These are phyloP conservation scores for Leccinum imitatum DNA, from an alignment of 768 basidiomycete species.

Conservation along the genomic window DNA sequence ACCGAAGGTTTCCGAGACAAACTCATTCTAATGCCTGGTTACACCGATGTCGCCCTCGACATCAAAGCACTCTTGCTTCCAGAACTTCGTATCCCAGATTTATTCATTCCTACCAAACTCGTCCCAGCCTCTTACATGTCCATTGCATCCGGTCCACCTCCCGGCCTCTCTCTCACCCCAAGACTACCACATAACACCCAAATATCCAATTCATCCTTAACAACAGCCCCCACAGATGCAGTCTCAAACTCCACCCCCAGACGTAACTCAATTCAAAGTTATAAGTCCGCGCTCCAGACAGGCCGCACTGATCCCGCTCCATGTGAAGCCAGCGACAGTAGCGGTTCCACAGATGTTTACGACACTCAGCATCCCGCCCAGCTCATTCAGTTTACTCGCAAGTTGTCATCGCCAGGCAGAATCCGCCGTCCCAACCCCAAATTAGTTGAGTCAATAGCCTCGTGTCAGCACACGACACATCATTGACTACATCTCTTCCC, in stretches of 20 bases:
- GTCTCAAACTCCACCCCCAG: conserved; percentile 13
- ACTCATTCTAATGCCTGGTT: conserved; percentile 63
- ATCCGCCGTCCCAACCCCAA: conserved; percentile 50
- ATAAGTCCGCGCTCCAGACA: conserved; percentile 42
- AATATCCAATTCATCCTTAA: conserved; percentile 13
- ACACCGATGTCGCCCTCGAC: conserved; percentile 58
- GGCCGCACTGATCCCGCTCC: conserved; percentile 29
- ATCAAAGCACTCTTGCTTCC: conserved; percentile 59
- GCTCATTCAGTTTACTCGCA: conserved; percentile 27
- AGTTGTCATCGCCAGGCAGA: conserved; percentile 35
- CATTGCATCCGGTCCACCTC: conserved; percentile 26
- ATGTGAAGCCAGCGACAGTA: conserved; percentile 46
- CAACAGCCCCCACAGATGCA: conserved; percentile 11
- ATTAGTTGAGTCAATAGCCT: conserved; percentile 42
- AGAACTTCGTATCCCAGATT: conserved; percentile 49
- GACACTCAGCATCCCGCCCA: conserved; percentile 31
- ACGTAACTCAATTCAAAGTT: conserved; percentile 33
- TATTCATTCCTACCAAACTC: conserved; percentile 62
- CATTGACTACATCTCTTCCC: conserved; percentile 20
- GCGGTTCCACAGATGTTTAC: conserved; percentile 46
- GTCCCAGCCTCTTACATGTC: conserved; percentile 28
- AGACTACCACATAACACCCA: conserved; percentile 14
- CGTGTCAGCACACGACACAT: conserved; percentile 1
- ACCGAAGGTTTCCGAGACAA: conserved; percentile 65
- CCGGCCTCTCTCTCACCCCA: conserved; percentile 22